Evolutionary conservation across 1,139 yeast genomes (phyloP).

Genomic region (Hemisphaericaspora lyxosophila): DNA sequence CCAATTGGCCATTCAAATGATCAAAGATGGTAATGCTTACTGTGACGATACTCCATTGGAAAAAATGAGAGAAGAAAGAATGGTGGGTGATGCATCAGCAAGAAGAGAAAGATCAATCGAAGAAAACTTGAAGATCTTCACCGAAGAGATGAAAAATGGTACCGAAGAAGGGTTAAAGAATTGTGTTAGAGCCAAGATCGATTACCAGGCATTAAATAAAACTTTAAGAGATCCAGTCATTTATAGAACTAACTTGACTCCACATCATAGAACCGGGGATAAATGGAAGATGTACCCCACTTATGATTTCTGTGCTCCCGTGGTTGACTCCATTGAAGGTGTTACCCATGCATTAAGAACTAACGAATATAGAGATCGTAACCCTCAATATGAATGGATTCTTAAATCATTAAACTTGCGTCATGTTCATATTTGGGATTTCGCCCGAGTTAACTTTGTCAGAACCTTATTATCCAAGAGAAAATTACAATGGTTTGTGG

Average conservation of each 20-base stretch:
- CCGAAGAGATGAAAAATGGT: constrained; percentile 88
- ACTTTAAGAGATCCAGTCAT: constrained; percentile 96
- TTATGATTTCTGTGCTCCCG: constrained; percentile 96
- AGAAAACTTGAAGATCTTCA: constrained; percentile 82
- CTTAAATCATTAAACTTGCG: constrained; percentile 75
- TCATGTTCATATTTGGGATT: constrained; percentile 96
- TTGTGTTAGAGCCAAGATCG: constrained; percentile 95
- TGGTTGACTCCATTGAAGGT: constrained; percentile 92
- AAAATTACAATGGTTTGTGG: constrained; percentile 98
- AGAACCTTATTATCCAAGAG: constrained; percentile 94
- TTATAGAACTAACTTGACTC: constrained; percentile 92
- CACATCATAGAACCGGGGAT: constrained; percentile 94
- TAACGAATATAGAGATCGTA: constrained; percentile 96
- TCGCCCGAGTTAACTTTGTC: constrained; percentile 92
- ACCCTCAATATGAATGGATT: constrained; percentile 97
- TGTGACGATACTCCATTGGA: constrained; percentile 95
- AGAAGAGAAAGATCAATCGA: constrained; percentile 91
- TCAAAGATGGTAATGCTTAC: constrained; percentile 93
- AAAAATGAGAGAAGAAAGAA: constrained; percentile 95
- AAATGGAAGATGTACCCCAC: constrained; percentile 96
- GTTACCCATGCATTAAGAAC: constrained; percentile 97
- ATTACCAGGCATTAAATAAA: constrained; percentile 85
- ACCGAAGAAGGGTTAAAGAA: constrained; percentile 86
- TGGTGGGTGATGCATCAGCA: constrained; percentile 88
- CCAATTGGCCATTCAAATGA: constrained; percentile 76